Base-by-base conservation (phyloP, 176 grass and related monocot genomes). In the Rhynchospora tenuis region DNA sequence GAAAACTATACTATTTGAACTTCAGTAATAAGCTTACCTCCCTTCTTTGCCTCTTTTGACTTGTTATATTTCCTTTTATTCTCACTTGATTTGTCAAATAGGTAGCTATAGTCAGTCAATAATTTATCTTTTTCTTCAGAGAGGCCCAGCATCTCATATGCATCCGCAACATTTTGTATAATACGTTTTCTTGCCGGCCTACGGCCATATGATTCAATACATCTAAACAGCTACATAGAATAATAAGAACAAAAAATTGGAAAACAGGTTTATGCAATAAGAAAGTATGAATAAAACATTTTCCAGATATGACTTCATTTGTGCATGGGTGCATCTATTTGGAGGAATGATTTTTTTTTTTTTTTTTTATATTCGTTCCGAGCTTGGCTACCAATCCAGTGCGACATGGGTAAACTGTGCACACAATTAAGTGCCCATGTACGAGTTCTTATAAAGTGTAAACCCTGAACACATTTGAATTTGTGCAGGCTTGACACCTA, bases 91-190 rank as follows among this genome's bases (percentile, higher is more conserved):
- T 87, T 84, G 63, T 76, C 62, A 69, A 86, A 92, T 51, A 97
- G 81, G 46, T 85, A 80, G 59, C 83, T 88, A 87, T 97, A 94
- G 43, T 97, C 92, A 0, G 74, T 87, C 63, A 97, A 83, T 77
- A 92, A 81, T 45, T 60, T 79, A 14, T 91, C 88, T 57, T 97
- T 97, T 56, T 97, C 87, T 81, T 92, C 90, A 73, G 78, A 47
- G 88, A 91, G 65, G 57, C 90, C 95, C 83, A 97, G 92, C 67
- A 92, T 81, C 64, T 94, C 88, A 58, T 94, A 97, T 69, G 95
- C 87, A 88, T 93, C 92, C 84, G 88, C 92, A 82, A 92, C 92
- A 85, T 91, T 97, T 45, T 65, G 77, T 50, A 97, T 46, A 85
- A 94, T 84, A 83, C 85, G 90, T 88, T 87, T 94, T 75, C 70